Evolutionary conservation across 306 rosid species (phyloP), one percentile per base, ranked within the genome.

Genomic region (Cucurbita maxima): DNA sequence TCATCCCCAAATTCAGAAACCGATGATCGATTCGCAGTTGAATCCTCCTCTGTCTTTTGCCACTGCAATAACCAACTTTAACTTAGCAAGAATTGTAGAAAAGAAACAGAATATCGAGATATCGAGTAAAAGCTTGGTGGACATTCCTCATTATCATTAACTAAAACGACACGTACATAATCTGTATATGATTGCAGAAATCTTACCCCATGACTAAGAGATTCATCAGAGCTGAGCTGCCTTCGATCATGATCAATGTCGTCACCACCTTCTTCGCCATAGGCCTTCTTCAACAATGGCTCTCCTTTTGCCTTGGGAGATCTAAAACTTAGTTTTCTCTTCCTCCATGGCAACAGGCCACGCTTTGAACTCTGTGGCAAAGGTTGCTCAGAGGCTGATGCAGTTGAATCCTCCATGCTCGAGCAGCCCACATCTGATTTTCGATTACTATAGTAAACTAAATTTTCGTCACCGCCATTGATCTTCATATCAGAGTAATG

Each of bases 191-290:
- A n/a, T 51, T 63, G 7, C 10, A 72, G 4, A 48, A 58, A 19
- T 30, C 91, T 84, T 84, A 95, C 99, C 88, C 91, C 88, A 4
- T 43, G 81, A 44, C 91, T 67, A 67, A 79, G 80, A 67, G 92
- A 85, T 83, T 95, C 97, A 78, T 95, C 99, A 16, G 99, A 95
- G 85, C 99, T 95, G 20, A 95, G 96, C 74, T 89, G 99, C 36
- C 99, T 82, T 2, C 99, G 92, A 80, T 95, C 99, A 81, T 86
- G 91, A 83, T 95, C 99, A 53, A 95, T 95, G 80, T 95, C 99
- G 78, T 95, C 99, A 19, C 99, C 97, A n/a, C 99, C 99, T 88
- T 89, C 99, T 71, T 95, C 99, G n/a, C 91, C 99, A 36, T 95
- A 88, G 12, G 87, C 97, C 82, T 90, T 91, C 90, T 95, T 95